Evolutionary conservation across 495 filamentous ascomycete species (phyloP).

Genomic region (Aspergillus diversus): DNA sequence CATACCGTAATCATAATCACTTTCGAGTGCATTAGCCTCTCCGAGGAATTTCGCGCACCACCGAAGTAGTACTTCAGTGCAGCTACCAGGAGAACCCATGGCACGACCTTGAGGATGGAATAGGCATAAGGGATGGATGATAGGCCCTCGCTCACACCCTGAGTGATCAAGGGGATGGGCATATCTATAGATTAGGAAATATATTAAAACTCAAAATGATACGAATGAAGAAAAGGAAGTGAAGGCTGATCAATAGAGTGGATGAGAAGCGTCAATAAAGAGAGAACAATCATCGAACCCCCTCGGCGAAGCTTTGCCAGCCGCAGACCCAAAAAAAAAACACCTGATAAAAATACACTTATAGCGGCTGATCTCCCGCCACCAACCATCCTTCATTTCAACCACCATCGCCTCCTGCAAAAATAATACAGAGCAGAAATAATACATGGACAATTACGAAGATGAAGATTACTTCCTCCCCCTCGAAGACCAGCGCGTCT

Average conservation of each 20-base stretch:
- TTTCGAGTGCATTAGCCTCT: slow-evolving; percentile 88
- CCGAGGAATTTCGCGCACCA: slow-evolving; percentile 74
- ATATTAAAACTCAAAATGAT: neutral
- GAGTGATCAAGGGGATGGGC: slow-evolving; percentile 75
- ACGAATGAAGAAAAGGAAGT: neutral
- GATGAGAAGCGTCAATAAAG: slow-evolving; percentile 3
- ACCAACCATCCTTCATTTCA: neutral
- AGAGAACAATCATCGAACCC: slow-evolving; percentile 5
- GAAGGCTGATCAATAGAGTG: slow-evolving; percentile 6
- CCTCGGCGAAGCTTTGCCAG: neutral
- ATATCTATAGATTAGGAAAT: slow-evolving; percentile 47
- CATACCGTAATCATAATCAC: slow-evolving; percentile 88
- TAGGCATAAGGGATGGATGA: slow-evolving; percentile 66
- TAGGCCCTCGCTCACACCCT: slow-evolving; percentile 65
- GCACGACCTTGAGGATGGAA: slow-evolving; percentile 59
- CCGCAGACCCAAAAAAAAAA: neutral
- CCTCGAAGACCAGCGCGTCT: slow-evolving; percentile 72
- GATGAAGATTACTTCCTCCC: slow-evolving; percentile 69
- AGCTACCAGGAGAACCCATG: slow-evolving; percentile 61
- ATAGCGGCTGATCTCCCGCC: slow-evolving; percentile 33
- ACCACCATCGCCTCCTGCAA: neutral
- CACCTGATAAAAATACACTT: slow-evolving; percentile 1
- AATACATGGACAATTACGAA: slow-evolving; percentile 32
- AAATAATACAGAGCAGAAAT: neutral
- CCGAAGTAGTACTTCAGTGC: slow-evolving; percentile 78